Conservation (phyloP, 1,284 basidiomycete genomes). For the Grifola frondosa region DNA sequence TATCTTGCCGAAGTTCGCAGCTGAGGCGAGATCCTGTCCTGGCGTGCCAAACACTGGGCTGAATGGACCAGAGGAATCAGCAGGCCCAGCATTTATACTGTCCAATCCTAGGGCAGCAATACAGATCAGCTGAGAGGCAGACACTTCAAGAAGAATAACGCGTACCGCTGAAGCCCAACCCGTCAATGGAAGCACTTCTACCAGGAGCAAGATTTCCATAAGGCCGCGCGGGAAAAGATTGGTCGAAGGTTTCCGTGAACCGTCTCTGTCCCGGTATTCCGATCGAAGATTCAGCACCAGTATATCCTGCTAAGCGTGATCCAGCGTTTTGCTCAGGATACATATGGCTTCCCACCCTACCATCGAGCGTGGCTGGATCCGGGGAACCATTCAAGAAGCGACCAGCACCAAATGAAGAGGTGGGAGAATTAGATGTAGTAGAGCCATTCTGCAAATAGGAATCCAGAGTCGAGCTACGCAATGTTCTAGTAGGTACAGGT, state of each 20-base stretch:
- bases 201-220: constrained; percentile 20
- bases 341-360: constrained; percentile 41
- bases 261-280: constrained; percentile 21
- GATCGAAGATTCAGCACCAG: constrained; percentile 8
- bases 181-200: constrained; percentile 41
- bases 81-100: too few species aligned
- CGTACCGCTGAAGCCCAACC: constrained; percentile 40
- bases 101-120: too few species aligned
- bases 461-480: constrained; percentile 60
- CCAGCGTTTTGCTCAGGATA: constrained; percentile 36
- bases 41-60: constrained; percentile 1
- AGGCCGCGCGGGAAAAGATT: constrained; percentile 7
- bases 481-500: constrained; percentile 57
- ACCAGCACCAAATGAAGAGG: constrained; percentile 64
- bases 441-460: constrained; percentile 53
- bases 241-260: constrained; percentile 22
- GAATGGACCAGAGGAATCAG: neutral
- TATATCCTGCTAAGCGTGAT: constrained; percentile 24
- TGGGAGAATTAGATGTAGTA: constrained; percentile 61
- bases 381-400: constrained; percentile 67
- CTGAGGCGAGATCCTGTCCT: neutral
- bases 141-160: constrained; percentile 22
- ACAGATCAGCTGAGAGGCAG: too few species aligned
- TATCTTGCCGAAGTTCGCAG: constrained; percentile 1
- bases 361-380: constrained; percentile 57